phyloP scores from a whole-genome alignment of 306 rosid species.

The Elaeagnus macrophylla region DNA sequence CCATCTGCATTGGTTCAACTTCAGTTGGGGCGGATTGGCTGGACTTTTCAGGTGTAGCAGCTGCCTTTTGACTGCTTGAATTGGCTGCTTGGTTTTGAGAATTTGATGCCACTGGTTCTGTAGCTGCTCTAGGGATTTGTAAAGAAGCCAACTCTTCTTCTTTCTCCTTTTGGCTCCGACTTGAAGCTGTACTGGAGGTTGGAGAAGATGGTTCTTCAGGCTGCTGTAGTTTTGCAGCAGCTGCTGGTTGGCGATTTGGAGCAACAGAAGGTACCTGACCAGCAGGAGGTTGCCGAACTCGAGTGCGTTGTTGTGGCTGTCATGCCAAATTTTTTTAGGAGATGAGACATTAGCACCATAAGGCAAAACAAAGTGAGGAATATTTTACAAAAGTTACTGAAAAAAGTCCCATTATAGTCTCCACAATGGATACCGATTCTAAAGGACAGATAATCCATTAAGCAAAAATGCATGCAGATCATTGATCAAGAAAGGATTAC shows the following conservation, averaged over 20 bases:
- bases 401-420: no score
- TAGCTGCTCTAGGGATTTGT: conserved; percentile 18
- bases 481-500: no score
- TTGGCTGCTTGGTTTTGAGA: not conserved
- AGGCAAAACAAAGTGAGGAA: not conserved
- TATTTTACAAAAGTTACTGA: not conserved
- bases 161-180: conserved; percentile 27
- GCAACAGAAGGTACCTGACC: not conserved
- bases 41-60: conserved; percentile 15
- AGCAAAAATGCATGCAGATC: no score
- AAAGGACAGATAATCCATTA: no score
- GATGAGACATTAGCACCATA: conserved; percentile 8
- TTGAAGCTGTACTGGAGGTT: conserved; percentile 29
- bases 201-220: conserved; percentile 30
- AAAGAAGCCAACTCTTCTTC: conserved; percentile 24
- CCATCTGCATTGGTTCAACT: conserved; percentile 19
- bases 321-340: conserved; percentile 9
- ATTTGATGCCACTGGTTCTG: no score
- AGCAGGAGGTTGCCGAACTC: conserved; percentile 21
- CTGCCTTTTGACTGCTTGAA: not conserved
- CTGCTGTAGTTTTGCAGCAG: conserved; percentile 5
- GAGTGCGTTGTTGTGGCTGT: conserved; percentile 41
- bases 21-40: conserved; percentile 21
- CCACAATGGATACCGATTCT: no score
- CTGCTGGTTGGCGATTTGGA: conserved; percentile 16